Evolutionary conservation across 1,284 basidiomycete genomes (phyloP).

Genomic region (Caloboletus firmus): DNA sequence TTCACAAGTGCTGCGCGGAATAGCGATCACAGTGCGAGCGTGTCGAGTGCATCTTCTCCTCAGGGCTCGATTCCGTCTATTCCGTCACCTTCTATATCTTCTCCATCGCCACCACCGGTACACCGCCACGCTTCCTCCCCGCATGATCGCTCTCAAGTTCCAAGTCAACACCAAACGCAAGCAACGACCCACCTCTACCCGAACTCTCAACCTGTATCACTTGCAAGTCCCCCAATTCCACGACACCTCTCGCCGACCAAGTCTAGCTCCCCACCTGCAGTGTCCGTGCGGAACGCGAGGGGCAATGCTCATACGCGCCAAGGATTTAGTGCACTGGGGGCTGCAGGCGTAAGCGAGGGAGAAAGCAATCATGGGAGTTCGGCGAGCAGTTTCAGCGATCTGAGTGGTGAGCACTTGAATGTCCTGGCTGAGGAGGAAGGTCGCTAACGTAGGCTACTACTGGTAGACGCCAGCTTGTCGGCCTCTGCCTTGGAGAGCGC

Average conservation of each 20-base stretch:
- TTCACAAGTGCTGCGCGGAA: conserved; percentile 19
- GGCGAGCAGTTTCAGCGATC: conserved; percentile 78
- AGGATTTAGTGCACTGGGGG: conserved; percentile 40
- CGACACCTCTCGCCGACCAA: conserved; percentile 55
- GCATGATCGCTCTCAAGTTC: conserved; percentile 4
- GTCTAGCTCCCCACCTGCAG: conserved; percentile 58
- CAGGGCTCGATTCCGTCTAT: conserved; percentile 77
- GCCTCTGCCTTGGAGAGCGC: conserved; percentile 76
- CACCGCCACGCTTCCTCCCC: conserved; percentile 6
- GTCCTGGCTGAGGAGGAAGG: background rate
- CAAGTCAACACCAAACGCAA: conserved; percentile 13
- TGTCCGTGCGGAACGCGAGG: conserved; percentile 52
- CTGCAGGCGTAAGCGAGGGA: conserved; percentile 48
- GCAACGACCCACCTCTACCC: conserved; percentile 13
- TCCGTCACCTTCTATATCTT: conserved; percentile 61
- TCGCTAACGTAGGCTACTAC: conserved; percentile 2
- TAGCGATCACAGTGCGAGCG: conserved; percentile 57
- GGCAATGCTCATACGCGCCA: conserved; percentile 46
- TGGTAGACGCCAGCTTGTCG: conserved; percentile 65
- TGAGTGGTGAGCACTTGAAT: conserved; percentile 59
- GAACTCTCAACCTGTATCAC: conserved; percentile 17
- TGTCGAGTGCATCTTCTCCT: conserved; percentile 68
- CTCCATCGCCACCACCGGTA: conserved; percentile 38
- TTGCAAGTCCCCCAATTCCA: conserved; percentile 43
- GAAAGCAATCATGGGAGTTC: conserved; percentile 66